Conservation (phyloP, 2,329 filamentous ascomycete genomes). For the Clonostachys sp. region DNA sequence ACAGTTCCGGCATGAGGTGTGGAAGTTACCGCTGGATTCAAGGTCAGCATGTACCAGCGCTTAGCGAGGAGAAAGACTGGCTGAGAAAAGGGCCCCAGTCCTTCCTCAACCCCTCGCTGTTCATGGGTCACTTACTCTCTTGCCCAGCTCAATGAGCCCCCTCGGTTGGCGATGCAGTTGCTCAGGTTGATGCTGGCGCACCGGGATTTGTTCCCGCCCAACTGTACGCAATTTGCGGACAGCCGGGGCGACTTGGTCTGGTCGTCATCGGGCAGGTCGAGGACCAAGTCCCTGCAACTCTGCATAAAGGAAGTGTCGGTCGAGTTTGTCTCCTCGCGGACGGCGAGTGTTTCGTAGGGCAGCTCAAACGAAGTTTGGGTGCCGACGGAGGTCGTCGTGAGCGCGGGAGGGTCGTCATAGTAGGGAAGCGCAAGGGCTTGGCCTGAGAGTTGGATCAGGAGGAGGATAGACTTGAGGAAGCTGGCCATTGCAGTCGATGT, state of each 20-base stretch:
- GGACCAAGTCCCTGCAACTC: slow-evolving; percentile 8
- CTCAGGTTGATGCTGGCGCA: slow-evolving; percentile 10
- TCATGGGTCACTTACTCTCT: not conserved
- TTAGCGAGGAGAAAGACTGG: too few species aligned
- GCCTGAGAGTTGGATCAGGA: too few species aligned
- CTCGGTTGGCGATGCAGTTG: slow-evolving; percentile 8
- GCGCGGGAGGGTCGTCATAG: too few species aligned
- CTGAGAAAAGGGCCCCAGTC: too few species aligned
- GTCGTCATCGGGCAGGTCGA: slow-evolving; percentile 8
- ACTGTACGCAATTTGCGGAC: slow-evolving; percentile 5
- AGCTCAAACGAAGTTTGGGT: not conserved
- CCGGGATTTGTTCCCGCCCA: slow-evolving; percentile 3
- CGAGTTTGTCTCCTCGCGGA: not conserved
- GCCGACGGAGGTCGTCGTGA: too few species aligned
- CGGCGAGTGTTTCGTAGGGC: not conserved
- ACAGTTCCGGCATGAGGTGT: not conserved
- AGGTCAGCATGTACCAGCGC: too few species aligned
- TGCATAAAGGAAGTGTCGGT: slow-evolving; percentile 5
- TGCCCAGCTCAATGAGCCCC: slow-evolving; percentile 4
- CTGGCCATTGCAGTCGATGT: too few species aligned
- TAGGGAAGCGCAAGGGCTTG: too few species aligned
- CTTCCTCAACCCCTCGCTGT: too few species aligned
- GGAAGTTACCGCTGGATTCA: not conserved
- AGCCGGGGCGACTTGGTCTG: slow-evolving; percentile 6
- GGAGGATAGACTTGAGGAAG: too few species aligned